phyloP scores from a whole-genome alignment of 2,329 filamentous ascomycete genomes.

The Microdochium paspali region DNA sequence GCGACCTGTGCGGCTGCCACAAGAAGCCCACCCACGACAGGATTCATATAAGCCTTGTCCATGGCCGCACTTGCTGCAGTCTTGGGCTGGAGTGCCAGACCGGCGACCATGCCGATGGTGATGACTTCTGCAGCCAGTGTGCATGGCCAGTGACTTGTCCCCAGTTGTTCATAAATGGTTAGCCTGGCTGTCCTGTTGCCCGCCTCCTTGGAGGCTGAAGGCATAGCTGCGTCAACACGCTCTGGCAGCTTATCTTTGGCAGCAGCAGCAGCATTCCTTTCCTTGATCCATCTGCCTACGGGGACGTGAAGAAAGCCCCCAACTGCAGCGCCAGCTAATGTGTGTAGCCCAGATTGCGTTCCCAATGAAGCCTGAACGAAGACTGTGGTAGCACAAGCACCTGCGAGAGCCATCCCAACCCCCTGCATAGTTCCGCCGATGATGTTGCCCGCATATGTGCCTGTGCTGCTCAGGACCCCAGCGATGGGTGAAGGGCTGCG shows the following conservation, averaged over 20 bases:
- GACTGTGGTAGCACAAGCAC: conserved; percentile 57
- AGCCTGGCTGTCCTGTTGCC: conserved; percentile 4
- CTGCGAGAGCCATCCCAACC: conserved; percentile 56
- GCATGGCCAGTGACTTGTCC: conserved; percentile 24
- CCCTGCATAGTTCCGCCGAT: conserved; percentile 54
- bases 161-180: conserved; percentile 29
- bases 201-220: too few relatives aligned
- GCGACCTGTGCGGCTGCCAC: conserved; percentile 49
- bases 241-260: too few relatives aligned
- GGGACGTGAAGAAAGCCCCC: conserved; percentile 39
- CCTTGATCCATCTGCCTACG: conserved; percentile 11
- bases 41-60: conserved; percentile 23
- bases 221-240: too few relatives aligned
- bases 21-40: conserved; percentile 45
- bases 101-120: conserved; percentile 29
- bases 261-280: conserved; percentile 29
- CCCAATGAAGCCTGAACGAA: conserved; percentile 49
- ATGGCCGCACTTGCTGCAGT: conserved; percentile 7
- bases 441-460: conserved; percentile 53
- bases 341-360: conserved; percentile 38
- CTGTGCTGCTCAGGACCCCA: conserved; percentile 30
- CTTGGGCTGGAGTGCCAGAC: conserved; percentile 19
- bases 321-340: conserved; percentile 41
- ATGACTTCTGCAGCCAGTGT: conserved; percentile 32
- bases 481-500: conserved; percentile 38